Base-by-base conservation (phyloP, 768 basidiomycete genomes). In the Guyanaporus albipodus region DNA sequence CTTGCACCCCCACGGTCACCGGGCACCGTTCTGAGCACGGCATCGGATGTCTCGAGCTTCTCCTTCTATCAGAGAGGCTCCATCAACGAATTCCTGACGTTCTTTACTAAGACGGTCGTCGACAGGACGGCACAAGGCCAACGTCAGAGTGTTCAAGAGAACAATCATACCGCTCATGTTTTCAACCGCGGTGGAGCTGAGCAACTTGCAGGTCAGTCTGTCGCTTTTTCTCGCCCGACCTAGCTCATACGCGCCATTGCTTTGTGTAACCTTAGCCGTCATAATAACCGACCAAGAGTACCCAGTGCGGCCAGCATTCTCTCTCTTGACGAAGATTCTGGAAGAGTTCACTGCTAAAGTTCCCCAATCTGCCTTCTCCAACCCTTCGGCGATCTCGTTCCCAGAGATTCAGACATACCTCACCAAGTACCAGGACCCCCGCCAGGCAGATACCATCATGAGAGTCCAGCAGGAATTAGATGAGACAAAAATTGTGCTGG, bases 401-500 rank as follows among this genome's bases (percentile, higher is more conserved):
- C 83, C 83, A 37, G 84, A 81, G 59, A 79, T 87, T 61, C 73
- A 79, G 36, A 76, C 73, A 6, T 97, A 92, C 64, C 69, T 97
- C 34, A 73, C 80, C 64, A 95, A 92, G 69, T 98, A 96, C 65
- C 95, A 99, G 70, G 95, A 99, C 68, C 95, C 95, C 9, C 79
- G 83, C 54, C 92, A 97, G 70, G 95, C 95, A 6, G 95, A 99
- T 71, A 86, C 90, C 17, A 97, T 99, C 62, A 95, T 98, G 94
- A 80, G 85, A 54, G 96, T 99, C 11, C 96, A 99, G 67, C 87
- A 92, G 62, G 96, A 99, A 64, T 70, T 99, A 43, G 96, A 99
- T 65, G 96, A 99, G 73, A 98, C 96, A 4, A 99, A 99, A 85
- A 95, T 99, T 56, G 82, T 98, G 37, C 71, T 99, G 67, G 94